Evolutionary conservation across 768 basidiomycete genomes (phyloP), one percentile per base, ranked within the genome.

Genomic region (Omphalotus guepiniiformis): DNA sequence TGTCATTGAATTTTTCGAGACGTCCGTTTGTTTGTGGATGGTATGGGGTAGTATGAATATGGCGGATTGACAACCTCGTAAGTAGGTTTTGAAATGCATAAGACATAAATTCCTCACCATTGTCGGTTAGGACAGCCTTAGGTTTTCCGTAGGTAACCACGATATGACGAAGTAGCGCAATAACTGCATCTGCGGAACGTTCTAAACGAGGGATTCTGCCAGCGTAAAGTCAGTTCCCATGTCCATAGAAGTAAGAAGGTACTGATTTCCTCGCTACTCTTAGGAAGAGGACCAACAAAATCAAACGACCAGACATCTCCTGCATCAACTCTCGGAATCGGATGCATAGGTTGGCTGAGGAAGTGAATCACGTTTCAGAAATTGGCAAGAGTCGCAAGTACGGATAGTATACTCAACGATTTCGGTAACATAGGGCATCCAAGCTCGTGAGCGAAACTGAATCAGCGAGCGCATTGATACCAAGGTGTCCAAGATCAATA

Each of bases 81-180:
- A 49, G 36, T 2, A 52, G 16, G 13, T 52, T 52, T 25, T 52
- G 51, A 27, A 36, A 41, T 11, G 39, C 22, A 49, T 58, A 56
- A 12, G 55, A 50, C 37, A 55, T 51, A 53, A 58, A 56, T 38
- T 54, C 57, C 34, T 56, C 53, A 28, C 57, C 53, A 38, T 56
- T 56, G 49, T 58, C 55, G 7, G 57, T 54, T 6, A 58, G 37
- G 9, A 53, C 40, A 12, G 57, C 28, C 32, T 41, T 47, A 1
- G 55, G 55, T 51, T 52, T 54, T 15, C 57, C 53, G 32, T 36
- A 47, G 13, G 34, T 41, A 3, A 28, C 29, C 23, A 58, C 46
- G 42, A 54, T 37, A 19, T 23, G n/a, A 15, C 49, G 48, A 12
- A 56, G 21, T 12, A 55, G 43, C 6, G 8, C 6, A 34, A 54